Evolutionary conservation across 2,329 filamentous ascomycete species (phyloP).

Genomic region (Pestalotiopsis sp.): DNA sequence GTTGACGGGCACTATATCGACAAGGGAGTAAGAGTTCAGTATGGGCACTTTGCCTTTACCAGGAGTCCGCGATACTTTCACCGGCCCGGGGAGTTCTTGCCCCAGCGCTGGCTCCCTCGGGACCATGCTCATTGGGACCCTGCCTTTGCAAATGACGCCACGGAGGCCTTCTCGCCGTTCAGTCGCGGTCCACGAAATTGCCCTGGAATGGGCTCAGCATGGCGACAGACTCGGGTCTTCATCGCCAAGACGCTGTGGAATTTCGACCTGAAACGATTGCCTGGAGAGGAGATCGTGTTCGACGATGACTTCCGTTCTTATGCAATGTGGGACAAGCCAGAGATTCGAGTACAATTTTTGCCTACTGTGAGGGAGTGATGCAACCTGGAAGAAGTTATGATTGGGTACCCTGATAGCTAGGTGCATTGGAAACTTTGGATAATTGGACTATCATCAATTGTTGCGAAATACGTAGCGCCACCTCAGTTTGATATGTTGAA

Average conservation of each 20-base stretch:
- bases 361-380: neutral
- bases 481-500: no score
- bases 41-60: conserved; percentile 7
- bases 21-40: conserved; percentile 18
- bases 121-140: conserved; percentile 17
- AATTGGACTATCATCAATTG: no score
- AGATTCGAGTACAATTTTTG: conserved; percentile 10
- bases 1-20: conserved; percentile 25
- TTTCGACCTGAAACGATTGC: conserved; percentile 14
- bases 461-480: no score
- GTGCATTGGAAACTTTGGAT: no score
- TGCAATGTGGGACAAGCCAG: conserved; percentile 15
- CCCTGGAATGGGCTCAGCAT: conserved; percentile 14
- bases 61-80: conserved; percentile 15
- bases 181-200: conserved; percentile 17
- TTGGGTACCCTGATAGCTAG: neutral
- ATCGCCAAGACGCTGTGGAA: conserved; percentile 18
- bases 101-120: conserved; percentile 18
- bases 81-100: conserved; percentile 11
- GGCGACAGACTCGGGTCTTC: conserved; percentile 14
- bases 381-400: neutral
- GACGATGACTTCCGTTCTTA: conserved; percentile 14
- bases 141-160: conserved; percentile 10
- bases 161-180: conserved; percentile 16
- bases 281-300: conserved; percentile 11